phyloP scores from a whole-genome alignment of 495 filamentous ascomycete genomes.

The Bathelium albidoporum region DNA sequence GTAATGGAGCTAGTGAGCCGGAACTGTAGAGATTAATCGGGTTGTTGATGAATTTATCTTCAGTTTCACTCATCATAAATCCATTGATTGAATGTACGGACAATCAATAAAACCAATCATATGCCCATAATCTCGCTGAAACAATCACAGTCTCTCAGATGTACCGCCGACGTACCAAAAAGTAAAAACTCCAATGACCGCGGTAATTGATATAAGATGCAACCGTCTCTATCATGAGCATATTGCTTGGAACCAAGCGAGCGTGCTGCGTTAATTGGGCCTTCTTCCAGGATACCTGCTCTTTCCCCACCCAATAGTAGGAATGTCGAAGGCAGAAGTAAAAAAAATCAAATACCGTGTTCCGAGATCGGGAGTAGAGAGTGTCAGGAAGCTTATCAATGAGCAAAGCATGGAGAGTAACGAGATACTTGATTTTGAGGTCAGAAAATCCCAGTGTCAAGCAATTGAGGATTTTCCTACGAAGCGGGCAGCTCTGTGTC shows the following conservation, averaged over 20 bases:
- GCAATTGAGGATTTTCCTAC: background rate
- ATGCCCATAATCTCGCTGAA: conserved; percentile 6
- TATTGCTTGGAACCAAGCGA: conserved; percentile 15
- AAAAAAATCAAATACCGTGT: conserved; percentile 45
- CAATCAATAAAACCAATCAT: background rate
- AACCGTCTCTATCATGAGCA: conserved; percentile 18
- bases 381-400: conserved; percentile 9
- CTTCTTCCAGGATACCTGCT: conserved; percentile 29
- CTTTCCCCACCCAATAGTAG: conserved; percentile 45
- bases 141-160: conserved; percentile 9
- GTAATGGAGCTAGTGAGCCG: conserved; percentile 13
- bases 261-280: conserved; percentile 11
- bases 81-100: conserved; percentile 19
- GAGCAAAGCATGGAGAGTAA: conserved; percentile 11
- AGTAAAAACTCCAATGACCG: conserved; percentile 12
- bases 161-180: conserved; percentile 11
- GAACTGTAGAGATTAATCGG: conserved; percentile 14
- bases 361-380: conserved; percentile 11
- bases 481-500: too few species aligned
- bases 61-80: conserved; percentile 14
- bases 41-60: conserved; percentile 20
- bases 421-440: conserved; percentile 8
- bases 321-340: conserved; percentile 27
- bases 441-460: background rate
- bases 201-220: conserved; percentile 13